Percentiles rank a stretch among this genome's conserved stretches.
Evolutionary conservation across 108 stramenopile genomes (phyloP).

Genomic region (Nitzschia inconspicua): DNA sequence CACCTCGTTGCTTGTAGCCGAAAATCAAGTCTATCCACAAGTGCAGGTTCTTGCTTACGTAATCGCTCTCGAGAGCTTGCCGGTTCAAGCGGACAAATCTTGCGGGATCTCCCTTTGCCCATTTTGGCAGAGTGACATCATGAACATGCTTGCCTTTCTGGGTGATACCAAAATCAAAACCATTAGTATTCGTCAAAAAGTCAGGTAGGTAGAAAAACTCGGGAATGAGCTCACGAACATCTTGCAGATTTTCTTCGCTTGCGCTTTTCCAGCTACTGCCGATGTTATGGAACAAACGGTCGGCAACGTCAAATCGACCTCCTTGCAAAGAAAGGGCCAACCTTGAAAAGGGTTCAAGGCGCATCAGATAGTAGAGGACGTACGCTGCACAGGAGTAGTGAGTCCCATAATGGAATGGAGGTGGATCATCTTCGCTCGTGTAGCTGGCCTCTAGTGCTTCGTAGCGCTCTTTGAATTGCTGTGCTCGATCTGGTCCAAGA

Average conservation of each 20-base stretch:
- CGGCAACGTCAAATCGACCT: constrained; percentile 96
- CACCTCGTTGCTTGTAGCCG: constrained; percentile 90
- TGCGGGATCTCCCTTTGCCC: constrained; percentile 90
- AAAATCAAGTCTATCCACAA: constrained; percentile 97
- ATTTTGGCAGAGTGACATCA: constrained; percentile 88
- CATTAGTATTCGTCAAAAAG: constrained; percentile 85
- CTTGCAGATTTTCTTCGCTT: constrained; percentile 84
- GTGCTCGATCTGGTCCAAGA: constrained; percentile 72
- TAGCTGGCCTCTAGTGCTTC: constrained; percentile 81
- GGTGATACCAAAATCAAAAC: constrained; percentile 86
- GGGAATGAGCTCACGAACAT: constrained; percentile 97
- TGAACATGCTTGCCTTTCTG: constrained; percentile 81
- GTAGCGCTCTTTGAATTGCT: constrained; percentile 89
- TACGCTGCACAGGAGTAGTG: constrained; percentile 97
- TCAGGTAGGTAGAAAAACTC: constrained; percentile 97
- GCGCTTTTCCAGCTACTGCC: constrained; percentile 85
- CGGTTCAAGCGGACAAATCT: constrained; percentile 84
- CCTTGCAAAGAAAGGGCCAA: constrained; percentile 92
- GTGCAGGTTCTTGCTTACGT: constrained; percentile 91
- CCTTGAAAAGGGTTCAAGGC: constrained; percentile 92
- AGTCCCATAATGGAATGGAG: constrained; percentile 97
- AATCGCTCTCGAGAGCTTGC: constrained; percentile 87
- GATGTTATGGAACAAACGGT: constrained; percentile 93
- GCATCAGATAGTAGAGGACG: constrained; percentile 94
- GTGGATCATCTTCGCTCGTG: constrained; percentile 77